Percentiles rank a stretch among this genome's conserved stretches.
Evolutionary conservation across 805 yeast species (phyloP).

Genomic region (Suhomyces tanzawaensis): DNA sequence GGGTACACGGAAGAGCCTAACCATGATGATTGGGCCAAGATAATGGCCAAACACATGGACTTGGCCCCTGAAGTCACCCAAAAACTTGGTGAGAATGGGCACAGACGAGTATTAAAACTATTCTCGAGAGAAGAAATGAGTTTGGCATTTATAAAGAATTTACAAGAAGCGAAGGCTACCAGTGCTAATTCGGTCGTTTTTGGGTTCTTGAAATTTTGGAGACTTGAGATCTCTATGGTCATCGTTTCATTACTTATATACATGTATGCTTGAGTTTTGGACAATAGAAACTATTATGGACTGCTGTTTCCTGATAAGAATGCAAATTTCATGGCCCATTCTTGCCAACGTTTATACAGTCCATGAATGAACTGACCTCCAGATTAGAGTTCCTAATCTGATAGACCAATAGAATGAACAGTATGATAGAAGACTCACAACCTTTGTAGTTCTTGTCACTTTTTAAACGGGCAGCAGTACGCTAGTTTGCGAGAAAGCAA

Average conservation of each 20-base stretch:
- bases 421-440: too few species aligned
- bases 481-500: too few species aligned
- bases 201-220: slow-evolving; percentile 10
- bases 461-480: too few species aligned
- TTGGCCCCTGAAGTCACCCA: slow-evolving; percentile 16
- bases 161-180: slow-evolving; percentile 1
- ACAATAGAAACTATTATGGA: background rate
- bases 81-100: slow-evolving; percentile 35
- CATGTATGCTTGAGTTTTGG: background rate
- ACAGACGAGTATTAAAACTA: slow-evolving; percentile 31
- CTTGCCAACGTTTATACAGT: too few species aligned
- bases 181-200: background rate
- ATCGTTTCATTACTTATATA: slow-evolving; percentile 4
- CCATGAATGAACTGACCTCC: too few species aligned
- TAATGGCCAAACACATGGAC: slow-evolving; percentile 37
- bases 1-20: slow-evolving; percentile 60
- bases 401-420: too few species aligned
- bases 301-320: background rate
- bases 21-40: slow-evolving; percentile 53
- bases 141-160: slow-evolving; percentile 22
- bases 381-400: too few species aligned
- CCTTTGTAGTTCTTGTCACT: too few species aligned
- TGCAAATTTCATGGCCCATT: background rate
- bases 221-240: slow-evolving; percentile 8
- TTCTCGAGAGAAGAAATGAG: slow-evolving; percentile 51